Evolutionary conservation across 495 filamentous ascomycete species (phyloP), one percentile per base, ranked within the genome.

Genomic region (Talaromyces adpressus): DNA sequence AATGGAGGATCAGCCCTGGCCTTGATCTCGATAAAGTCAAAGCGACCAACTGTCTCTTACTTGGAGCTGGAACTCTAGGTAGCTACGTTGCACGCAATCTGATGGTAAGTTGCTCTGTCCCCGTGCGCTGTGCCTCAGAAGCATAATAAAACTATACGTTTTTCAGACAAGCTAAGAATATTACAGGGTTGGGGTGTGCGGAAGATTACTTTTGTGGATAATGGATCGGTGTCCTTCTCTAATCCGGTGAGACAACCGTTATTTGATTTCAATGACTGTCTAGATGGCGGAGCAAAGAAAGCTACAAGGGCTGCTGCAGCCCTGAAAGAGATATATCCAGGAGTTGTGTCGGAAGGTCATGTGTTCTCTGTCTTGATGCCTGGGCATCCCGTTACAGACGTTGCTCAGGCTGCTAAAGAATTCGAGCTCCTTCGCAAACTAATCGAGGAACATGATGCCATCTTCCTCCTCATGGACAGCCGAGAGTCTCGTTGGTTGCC

Each of bases 401-500:
- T 88, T 67, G 73, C 76, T 3, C 84, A 80, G 61, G 82, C 85
- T 18, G 87, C 85, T 69, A 73, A 74, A 0, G 91, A 97, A 45
- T 98, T 91, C 67, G 85, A 89, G 62, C 82, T 81, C 41, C 79
- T 98, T 5, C 81, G 89, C 63, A 75, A 82, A 53, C 74, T 98
- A 5, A 86, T 98, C 62, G 85, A 96, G 66, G 83, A 88, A 14
- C 94, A 98, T 69, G 94, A 98, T 73, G 93, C 82, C 27, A 87
- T 98, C 20, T 98, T 98, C 73, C 81, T 98, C 36, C 82, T 98
- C 4, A 97, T 97, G 93, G 94, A 98, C 66, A 96, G 92, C 6
- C 82, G 94, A 62, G 94, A 98, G 74, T 93, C 89, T 53, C 81
- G 94, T 64, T 98, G 94, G 94, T 75, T 98, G 57, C 94, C 94